Percentiles rank a stretch among this genome's conserved stretches.
phyloP scores from a whole-genome alignment of 2,329 filamentous ascomycete species.

The Neopestalotiopsis sp. region DNA sequence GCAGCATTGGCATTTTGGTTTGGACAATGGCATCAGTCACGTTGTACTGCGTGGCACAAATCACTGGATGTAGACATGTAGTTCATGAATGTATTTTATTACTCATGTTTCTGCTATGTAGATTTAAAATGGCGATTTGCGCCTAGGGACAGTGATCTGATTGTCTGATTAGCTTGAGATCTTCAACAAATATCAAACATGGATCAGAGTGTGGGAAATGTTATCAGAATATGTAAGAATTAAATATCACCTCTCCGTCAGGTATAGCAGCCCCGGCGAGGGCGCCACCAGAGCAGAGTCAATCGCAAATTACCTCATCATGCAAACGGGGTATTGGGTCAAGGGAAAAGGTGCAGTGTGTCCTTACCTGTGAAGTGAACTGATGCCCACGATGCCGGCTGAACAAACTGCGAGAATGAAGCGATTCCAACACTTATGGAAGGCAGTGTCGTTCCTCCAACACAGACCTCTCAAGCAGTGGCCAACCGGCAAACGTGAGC shows the following conservation, averaged over 20 bases:
- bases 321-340: constrained; percentile 41
- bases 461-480: neutral
- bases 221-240: constrained; percentile 99
- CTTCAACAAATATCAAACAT: neutral
- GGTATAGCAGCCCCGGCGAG: constrained; percentile 91
- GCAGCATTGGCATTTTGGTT: no score
- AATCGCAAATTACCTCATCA: constrained; percentile 99
- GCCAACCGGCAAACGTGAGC: neutral
- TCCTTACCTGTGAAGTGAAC: constrained; percentile 14
- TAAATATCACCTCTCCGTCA: constrained; percentile 81
- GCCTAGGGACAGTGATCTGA: neutral
- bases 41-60: no score
- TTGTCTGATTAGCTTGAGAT: neutral
- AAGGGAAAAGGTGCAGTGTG: constrained; percentile 14
- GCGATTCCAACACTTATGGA: neutral
- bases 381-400: neutral
- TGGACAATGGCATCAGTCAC: no score
- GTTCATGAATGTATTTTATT: no score
- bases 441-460: no score
- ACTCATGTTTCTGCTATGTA: no score
- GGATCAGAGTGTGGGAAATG: constrained; percentile 19
- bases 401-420: neutral
- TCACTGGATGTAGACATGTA: no score
- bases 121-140: no score
- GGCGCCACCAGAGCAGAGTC: constrained; percentile 82